Evolutionary conservation across 441 rosid genomes (phyloP), one percentile per base, ranked within the genome.

Genomic region (Erysimum pusillum): DNA sequence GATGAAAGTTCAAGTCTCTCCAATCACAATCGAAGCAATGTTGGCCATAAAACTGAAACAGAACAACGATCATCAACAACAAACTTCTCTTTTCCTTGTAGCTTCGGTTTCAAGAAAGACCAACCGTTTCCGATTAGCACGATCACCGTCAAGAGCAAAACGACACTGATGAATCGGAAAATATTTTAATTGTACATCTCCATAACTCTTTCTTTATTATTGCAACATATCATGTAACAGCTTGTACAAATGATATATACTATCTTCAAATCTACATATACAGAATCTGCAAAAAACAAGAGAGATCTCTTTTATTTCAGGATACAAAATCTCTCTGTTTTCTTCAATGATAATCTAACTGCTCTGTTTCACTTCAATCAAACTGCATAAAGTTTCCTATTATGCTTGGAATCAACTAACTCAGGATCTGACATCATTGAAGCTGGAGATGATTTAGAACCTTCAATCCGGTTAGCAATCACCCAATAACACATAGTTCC

Each of bases 91-190:
- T 83, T 89, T 79, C 89, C 92, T 67, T 88, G 98, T 68, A 90
- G 74, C 54, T 88, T 91, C 0, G 95, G 99, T 81, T 90, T 92
- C 81, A 95, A 76, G 76, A 95, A 91, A 10, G 98, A 95, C 98
- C 98, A 83, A 0, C 97, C 95, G 6, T 92, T 92, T 4, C 97
- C 96, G 20, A 94, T 84, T 91, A 92, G 87, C 36, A 94, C 89
- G 18, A 94, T 85, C 68, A 94, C 97, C 12, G 92, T 90, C 71
- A 91, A 95, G 3, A 92, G 83, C 73, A 83, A 79, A 51, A 92
- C 90, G 4, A 87, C 94, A 0, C 92, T 88, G 20, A 95, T 79
- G 73, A 89, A 87, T 77, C 90, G 94, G 79, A 89, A 94, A 45
- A 2, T 28, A 28, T 28, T 28, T 28, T 28, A 4, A 28, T 3